phyloP scores from a whole-genome alignment of 2,329 filamentous ascomycete species.

The Botryotinia convoluta region DNA sequence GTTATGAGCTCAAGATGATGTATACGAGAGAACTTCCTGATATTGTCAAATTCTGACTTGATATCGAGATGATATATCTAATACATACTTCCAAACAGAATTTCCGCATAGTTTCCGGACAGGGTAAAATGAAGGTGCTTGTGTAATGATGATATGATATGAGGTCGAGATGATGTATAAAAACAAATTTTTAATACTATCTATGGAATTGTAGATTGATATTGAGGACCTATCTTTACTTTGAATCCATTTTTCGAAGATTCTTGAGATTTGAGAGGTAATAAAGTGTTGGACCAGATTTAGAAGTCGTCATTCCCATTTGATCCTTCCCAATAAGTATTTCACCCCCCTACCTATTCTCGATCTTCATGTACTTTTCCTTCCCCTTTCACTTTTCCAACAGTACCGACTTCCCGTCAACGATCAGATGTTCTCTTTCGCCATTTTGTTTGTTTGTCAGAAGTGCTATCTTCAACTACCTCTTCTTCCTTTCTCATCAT shows the following conservation, averaged over 20 bases:
- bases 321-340: background rate
- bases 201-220: background rate
- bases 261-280: background rate
- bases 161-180: background rate
- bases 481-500: slow-evolving; percentile 1
- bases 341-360: background rate
- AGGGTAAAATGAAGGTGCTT: background rate
- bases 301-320: background rate
- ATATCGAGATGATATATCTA: background rate
- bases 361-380: background rate
- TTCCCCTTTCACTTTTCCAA: background rate
- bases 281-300: background rate
- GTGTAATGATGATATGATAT: background rate
- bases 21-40: background rate
- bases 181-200: background rate
- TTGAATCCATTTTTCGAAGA: background rate
- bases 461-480: background rate
- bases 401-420: background rate
- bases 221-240: background rate
- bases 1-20: background rate
- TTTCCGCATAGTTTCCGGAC: background rate
- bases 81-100: background rate
- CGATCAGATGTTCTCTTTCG: background rate
- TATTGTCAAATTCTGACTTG: background rate
- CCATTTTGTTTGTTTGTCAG: background rate